A percentile compares a stretch with the other conserved stretches of the same genome.
These are phyloP conservation scores for Fusarium chaquense DNA, from an alignment of 2,329 filamentous ascomycete genomes.

Conservation along the genomic window DNA sequence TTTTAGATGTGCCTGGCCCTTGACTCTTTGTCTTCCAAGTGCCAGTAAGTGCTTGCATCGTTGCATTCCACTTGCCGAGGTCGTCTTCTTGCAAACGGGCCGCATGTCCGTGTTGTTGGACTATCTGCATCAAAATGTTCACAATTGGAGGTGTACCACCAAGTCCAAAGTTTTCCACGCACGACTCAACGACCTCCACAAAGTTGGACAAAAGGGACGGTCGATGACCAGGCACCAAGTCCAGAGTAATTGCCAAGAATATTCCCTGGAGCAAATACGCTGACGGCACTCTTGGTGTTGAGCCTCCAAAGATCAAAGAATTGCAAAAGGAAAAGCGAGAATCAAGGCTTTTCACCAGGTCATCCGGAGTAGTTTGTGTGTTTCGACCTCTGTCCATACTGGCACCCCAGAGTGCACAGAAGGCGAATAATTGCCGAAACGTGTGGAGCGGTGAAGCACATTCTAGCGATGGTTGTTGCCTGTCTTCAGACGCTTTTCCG, in stretches of 20 bases:
- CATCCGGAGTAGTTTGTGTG: slow-evolving; percentile 42
- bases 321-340: slow-evolving; percentile 55
- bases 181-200: slow-evolving; percentile 53
- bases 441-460: slow-evolving; percentile 54
- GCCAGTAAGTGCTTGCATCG: slow-evolving; percentile 45
- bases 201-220: slow-evolving; percentile 54
- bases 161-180: slow-evolving; percentile 50
- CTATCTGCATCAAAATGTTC: slow-evolving; percentile 52
- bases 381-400: slow-evolving; percentile 40
- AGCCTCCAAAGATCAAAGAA: slow-evolving; percentile 53
- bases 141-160: slow-evolving; percentile 53
- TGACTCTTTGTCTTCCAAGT: slow-evolving; percentile 44
- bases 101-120: slow-evolving; percentile 49
- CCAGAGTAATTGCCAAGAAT: slow-evolving; percentile 54
- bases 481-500: slow-evolving; percentile 4
- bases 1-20: slow-evolving; percentile 38
- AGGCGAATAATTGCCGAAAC: slow-evolving; percentile 58
- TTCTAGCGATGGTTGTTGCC: slow-evolving; percentile 22
- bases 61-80: slow-evolving; percentile 49
- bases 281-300: slow-evolving; percentile 52
- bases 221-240: slow-evolving; percentile 50
- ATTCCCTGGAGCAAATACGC: slow-evolving; percentile 54
- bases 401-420: slow-evolving; percentile 53
- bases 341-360: slow-evolving; percentile 52
- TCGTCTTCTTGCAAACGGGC: slow-evolving; percentile 52